A percentile compares a stretch with the other conserved stretches of the same genome.
Conservation (phyloP, 2,329 filamentous ascomycete genomes). For the Microcyclospora tardicrescens region DNA sequence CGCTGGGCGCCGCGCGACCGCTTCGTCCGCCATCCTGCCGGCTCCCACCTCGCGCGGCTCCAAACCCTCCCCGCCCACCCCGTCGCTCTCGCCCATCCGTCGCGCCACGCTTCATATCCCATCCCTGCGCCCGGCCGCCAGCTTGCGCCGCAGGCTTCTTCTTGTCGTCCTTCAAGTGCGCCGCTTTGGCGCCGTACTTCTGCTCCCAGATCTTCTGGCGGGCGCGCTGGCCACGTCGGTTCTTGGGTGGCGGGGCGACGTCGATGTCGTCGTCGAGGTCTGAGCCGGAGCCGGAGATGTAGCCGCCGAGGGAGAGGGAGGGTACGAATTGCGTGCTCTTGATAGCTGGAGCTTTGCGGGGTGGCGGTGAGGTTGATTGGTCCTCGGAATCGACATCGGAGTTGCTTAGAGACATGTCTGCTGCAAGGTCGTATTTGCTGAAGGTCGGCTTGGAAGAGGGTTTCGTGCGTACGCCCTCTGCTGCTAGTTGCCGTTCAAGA, state of each 20-base stretch:
- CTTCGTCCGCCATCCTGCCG: slow-evolving; percentile 2
- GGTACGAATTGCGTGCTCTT: slow-evolving; percentile 54
- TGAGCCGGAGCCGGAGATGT: slow-evolving; percentile 64
- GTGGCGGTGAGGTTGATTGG: slow-evolving; percentile 12
- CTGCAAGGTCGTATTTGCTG: slow-evolving; percentile 5
- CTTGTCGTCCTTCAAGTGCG: slow-evolving; percentile 37
- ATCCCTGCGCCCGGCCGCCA: slow-evolving; percentile 32
- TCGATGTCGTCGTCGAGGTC: slow-evolving; percentile 49
- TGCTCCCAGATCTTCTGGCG: slow-evolving; percentile 68
- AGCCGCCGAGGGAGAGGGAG: slow-evolving; percentile 61
- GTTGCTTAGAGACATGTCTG: slow-evolving; percentile 9
- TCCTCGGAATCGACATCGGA: slow-evolving; percentile 12
- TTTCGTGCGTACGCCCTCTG: slow-evolving; percentile 12
- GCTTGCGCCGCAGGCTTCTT: slow-evolving; percentile 23
- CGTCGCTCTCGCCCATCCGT: slow-evolving; percentile 13
- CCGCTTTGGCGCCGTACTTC: slow-evolving; percentile 61
- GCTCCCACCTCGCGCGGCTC: background rate
- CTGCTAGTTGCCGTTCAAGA: slow-evolving; percentile 13
- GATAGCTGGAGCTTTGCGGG: slow-evolving; percentile 8
- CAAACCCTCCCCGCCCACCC: slow-evolving; percentile 5
- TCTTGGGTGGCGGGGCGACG: slow-evolving; percentile 48
- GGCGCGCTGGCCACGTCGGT: slow-evolving; percentile 63
- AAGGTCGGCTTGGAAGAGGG: background rate
- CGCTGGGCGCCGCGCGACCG: slow-evolving; percentile 9
- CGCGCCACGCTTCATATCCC: slow-evolving; percentile 48